phyloP scores from a whole-genome alignment of 371 early-diverging fungal genomes.

The Haplosporangium sp. region DNA sequence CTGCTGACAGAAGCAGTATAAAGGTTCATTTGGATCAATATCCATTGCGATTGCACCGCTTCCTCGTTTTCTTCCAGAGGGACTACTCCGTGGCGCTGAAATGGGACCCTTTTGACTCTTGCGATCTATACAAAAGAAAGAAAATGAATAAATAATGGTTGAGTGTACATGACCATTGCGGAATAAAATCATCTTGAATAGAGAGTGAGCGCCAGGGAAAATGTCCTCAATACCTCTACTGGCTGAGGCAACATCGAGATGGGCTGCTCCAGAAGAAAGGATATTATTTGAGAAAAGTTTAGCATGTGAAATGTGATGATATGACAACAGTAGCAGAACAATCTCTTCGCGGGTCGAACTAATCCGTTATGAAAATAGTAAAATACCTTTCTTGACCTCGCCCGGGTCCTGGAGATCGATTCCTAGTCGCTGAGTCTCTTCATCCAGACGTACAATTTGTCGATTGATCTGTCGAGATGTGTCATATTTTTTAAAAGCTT shows the following conservation, averaged over 20 bases:
- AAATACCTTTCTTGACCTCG: conserved; percentile 46
- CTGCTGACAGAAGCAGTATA: conserved; percentile 94
- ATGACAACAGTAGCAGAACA: too few species aligned
- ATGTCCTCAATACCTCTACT: conserved; percentile 30
- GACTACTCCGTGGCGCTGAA: conserved; percentile 42
- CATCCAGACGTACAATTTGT: conserved; percentile 46
- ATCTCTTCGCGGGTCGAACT: too few species aligned
- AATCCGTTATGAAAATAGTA: too few species aligned
- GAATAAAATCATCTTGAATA: neutral
- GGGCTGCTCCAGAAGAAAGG: conserved; percentile 10
- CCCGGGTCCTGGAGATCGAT: conserved; percentile 48
- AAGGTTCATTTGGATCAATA: conserved; percentile 95
- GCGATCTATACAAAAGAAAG: conserved; percentile 19
- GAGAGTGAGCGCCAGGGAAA: neutral
- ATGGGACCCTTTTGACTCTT: conserved; percentile 51
- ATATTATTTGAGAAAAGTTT: neutral
- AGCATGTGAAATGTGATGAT: neutral
- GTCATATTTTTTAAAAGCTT: neutral
- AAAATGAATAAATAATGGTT: neutral
- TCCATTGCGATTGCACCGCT: conserved; percentile 58
- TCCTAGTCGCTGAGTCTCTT: conserved; percentile 46
- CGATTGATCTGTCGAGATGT: conserved; percentile 39
- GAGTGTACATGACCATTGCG: neutral
- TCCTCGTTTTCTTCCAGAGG: conserved; percentile 42
- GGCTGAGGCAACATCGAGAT: conserved; percentile 28